A percentile compares a stretch with the other conserved stretches of the same genome.
Evolutionary conservation across 495 filamentous ascomycete species (phyloP).

Genomic region (Saxispiralis lemnorum): DNA sequence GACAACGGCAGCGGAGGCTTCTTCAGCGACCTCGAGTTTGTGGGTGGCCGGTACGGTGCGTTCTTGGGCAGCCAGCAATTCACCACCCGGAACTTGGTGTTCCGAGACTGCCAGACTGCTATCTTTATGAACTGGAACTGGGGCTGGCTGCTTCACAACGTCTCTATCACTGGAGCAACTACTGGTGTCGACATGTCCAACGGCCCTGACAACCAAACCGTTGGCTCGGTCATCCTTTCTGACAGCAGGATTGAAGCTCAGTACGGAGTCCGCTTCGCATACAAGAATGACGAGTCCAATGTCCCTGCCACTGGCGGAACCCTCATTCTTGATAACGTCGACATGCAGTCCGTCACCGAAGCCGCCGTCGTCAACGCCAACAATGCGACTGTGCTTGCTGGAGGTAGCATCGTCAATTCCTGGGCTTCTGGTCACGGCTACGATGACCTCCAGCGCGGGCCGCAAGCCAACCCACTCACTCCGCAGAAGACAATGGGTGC

Average conservation of each 20-base stretch:
- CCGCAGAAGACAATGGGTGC: not conserved
- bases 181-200: conserved; percentile 39
- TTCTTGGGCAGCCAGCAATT: conserved; percentile 40
- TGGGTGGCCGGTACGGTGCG: conserved; percentile 28
- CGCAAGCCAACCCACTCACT: conserved; percentile 1
- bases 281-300: conserved; percentile 15
- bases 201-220: conserved; percentile 28
- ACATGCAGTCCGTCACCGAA: conserved; percentile 30
- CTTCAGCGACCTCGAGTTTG: conserved; percentile 30
- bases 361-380: conserved; percentile 41
- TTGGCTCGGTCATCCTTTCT: conserved; percentile 27
- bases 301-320: conserved; percentile 32
- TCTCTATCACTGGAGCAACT: conserved; percentile 29
- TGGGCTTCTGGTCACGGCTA: conserved; percentile 41
- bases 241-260: conserved; percentile 24
- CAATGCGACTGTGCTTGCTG: conserved; percentile 36
- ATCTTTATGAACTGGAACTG: conserved; percentile 41
- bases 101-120: conserved; percentile 32
- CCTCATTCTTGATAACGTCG: conserved; percentile 51
- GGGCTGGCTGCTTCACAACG: conserved; percentile 33
- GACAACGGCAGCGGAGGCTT: conserved; percentile 64
- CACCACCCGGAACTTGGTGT: conserved; percentile 32
- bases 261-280: conserved; percentile 19
- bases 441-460: conserved; percentile 24
- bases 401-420: conserved; percentile 32